phyloP scores from a whole-genome alignment of 768 basidiomycete species.

The Mycena pura region DNA sequence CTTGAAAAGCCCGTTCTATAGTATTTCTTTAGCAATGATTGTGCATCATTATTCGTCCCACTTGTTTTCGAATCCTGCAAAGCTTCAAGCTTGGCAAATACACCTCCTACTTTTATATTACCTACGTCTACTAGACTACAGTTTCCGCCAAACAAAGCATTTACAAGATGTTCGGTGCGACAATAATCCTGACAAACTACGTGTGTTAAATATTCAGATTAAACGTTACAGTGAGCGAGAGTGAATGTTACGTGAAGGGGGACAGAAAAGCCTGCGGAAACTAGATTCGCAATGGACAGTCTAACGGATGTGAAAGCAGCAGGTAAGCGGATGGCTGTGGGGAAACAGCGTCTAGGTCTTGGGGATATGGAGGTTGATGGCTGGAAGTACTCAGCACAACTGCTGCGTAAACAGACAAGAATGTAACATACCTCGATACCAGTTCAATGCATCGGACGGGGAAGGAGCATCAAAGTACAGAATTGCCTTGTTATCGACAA shows the following conservation, averaged over 20 bases:
- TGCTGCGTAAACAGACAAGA: not conserved
- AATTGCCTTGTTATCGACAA: slow-evolving; percentile 92
- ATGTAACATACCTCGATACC: slow-evolving; percentile 78
- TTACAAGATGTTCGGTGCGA: slow-evolving; percentile 25
- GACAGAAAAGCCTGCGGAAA: slow-evolving; percentile 14
- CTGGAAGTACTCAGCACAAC: slow-evolving; percentile 45
- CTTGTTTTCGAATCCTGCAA: no score
- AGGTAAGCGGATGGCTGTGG: slow-evolving; percentile 20
- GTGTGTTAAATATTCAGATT: slow-evolving; percentile 19
- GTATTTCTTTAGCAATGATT: not conserved
- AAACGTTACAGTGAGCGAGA: slow-evolving; percentile 24
- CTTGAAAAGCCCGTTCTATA: not conserved
- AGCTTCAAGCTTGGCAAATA: no score
- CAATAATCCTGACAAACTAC: slow-evolving; percentile 21
- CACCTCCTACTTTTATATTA: not conserved
- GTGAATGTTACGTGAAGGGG: slow-evolving; percentile 5
- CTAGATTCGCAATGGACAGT: slow-evolving; percentile 24
- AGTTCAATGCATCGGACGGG: slow-evolving; percentile 84
- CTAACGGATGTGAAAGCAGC: slow-evolving; percentile 19
- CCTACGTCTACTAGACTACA: slow-evolving; percentile 2
- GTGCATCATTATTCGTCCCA: no score
- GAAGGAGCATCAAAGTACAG: slow-evolving; percentile 88
- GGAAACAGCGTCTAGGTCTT: slow-evolving; percentile 58
- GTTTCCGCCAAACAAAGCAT: slow-evolving; percentile 22
- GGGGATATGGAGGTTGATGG: slow-evolving; percentile 89